phyloP scores from a whole-genome alignment of 106 monocot genomes.

The Iris macrosiphon region DNA sequence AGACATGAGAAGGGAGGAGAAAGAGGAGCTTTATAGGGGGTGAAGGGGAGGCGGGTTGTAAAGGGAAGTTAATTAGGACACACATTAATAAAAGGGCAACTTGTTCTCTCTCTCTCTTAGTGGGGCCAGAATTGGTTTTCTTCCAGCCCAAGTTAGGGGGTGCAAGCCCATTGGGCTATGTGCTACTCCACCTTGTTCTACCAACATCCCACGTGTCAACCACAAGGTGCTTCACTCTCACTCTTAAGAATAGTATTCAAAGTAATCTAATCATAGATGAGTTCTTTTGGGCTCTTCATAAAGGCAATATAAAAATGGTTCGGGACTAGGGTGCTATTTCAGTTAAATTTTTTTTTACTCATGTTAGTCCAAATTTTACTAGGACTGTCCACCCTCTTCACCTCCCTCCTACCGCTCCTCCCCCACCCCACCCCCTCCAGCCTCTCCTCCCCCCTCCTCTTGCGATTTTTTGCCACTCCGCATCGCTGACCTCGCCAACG shows the following conservation, averaged over 20 bases:
- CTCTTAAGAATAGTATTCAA: too few species aligned
- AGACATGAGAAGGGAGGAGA: constrained; percentile 8
- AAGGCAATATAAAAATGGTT: too few species aligned
- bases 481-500: too few species aligned
- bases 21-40: constrained; percentile 4
- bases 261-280: too few species aligned
- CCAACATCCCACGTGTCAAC: constrained; percentile 3
- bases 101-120: background rate
- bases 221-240: background rate
- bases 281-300: too few species aligned
- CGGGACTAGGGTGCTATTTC: too few species aligned
- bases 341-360: too few species aligned
- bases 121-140: background rate
- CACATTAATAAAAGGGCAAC: constrained; percentile 15
- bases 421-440: too few species aligned
- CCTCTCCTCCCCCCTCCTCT: background rate
- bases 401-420: too few species aligned
- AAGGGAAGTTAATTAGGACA: background rate
- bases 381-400: too few species aligned
- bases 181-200: background rate
- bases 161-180: background rate
- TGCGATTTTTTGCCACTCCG: too few species aligned
- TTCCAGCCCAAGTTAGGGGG: background rate
- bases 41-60: background rate
- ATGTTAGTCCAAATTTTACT: too few species aligned